Percentiles rank a stretch among this genome's conserved stretches.
Evolutionary conservation across 2,329 filamentous ascomycete species (phyloP).

Genomic region (Pseudofabraea citricarpa): DNA sequence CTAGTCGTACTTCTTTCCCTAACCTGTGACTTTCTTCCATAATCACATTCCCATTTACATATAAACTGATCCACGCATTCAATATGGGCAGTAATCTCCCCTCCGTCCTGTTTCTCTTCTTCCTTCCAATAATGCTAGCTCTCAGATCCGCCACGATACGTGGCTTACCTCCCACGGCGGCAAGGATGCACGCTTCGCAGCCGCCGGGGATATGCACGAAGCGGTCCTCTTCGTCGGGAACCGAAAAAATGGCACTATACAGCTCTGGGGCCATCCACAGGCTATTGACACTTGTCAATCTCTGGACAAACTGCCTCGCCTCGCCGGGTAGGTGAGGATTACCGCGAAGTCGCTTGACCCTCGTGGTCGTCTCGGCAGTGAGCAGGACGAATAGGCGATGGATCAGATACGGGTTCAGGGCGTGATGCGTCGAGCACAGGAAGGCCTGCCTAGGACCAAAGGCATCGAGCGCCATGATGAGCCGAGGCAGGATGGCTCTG

Average conservation of each 20-base stretch:
- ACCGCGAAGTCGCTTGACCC: conserved; percentile 21
- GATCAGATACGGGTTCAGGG: conserved; percentile 38
- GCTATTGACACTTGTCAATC: conserved; percentile 16
- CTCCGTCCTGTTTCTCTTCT: conserved; percentile 8
- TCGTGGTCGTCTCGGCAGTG: conserved; percentile 35
- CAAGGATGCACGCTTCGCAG: conserved; percentile 51
- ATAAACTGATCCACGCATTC: conserved; percentile 15
- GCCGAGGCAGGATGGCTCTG: conserved; percentile 7
- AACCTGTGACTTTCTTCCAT: conserved; percentile 4
- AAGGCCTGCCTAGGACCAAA: conserved; percentile 14
- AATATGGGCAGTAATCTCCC: conserved; percentile 14
- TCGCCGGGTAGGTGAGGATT: conserved; percentile 11
- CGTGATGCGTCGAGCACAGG: conserved; percentile 37
- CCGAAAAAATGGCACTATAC: conserved; percentile 31
- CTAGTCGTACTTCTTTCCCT: conserved; percentile 10
- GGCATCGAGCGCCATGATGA: conserved; percentile 4
- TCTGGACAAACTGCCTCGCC: conserved; percentile 5
- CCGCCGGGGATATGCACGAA: conserved; percentile 27
- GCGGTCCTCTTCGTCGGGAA: conserved; percentile 22
- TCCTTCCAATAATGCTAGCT: conserved; percentile 37
- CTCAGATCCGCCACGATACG: conserved; percentile 40
- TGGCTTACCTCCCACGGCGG: conserved; percentile 39
- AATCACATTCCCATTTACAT: conserved; percentile 2
- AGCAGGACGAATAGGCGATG: conserved; percentile 39
- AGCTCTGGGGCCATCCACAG: conserved; percentile 31